Conservation (phyloP, 352 stramenopile species). For the Sclerospora graminicola region DNA sequence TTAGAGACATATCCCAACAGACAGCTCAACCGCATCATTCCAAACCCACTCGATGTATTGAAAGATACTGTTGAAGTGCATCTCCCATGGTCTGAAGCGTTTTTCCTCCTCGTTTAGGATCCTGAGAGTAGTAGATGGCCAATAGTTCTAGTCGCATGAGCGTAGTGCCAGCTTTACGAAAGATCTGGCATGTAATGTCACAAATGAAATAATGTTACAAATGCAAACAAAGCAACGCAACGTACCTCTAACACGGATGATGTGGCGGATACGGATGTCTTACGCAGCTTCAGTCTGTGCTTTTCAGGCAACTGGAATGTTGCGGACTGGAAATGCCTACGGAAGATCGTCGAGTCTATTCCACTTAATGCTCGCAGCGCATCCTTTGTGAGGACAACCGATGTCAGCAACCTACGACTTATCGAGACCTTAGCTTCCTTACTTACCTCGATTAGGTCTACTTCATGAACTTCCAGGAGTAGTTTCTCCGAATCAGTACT, state of each 20-base stretch:
- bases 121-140: slow-evolving; percentile 51
- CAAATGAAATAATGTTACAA: neutral
- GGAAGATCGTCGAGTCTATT: slow-evolving; percentile 53
- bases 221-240: neutral
- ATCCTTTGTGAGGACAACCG: slow-evolving; percentile 25
- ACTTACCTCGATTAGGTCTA: slow-evolving; percentile 47
- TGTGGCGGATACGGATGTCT: slow-evolving; percentile 29
- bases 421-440: neutral
- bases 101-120: slow-evolving; percentile 46
- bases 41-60: slow-evolving; percentile 33
- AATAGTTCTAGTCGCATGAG: slow-evolving; percentile 56
- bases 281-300: slow-evolving; percentile 30
- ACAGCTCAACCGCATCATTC: neutral
- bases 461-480: slow-evolving; percentile 38
- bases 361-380: slow-evolving; percentile 44
- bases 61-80: slow-evolving; percentile 39
- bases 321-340: slow-evolving; percentile 24
- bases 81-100: slow-evolving; percentile 50
- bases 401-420: slow-evolving; percentile 2
- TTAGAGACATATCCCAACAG: neutral
- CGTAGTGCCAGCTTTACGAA: slow-evolving; percentile 38
- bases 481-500: neutral
- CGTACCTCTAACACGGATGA: slow-evolving; percentile 35
- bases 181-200: slow-evolving; percentile 17
- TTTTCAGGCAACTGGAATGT: slow-evolving; percentile 36